phyloP scores from a whole-genome alignment of 2,329 filamentous ascomycete species.

The Mollisia scopiformis region DNA sequence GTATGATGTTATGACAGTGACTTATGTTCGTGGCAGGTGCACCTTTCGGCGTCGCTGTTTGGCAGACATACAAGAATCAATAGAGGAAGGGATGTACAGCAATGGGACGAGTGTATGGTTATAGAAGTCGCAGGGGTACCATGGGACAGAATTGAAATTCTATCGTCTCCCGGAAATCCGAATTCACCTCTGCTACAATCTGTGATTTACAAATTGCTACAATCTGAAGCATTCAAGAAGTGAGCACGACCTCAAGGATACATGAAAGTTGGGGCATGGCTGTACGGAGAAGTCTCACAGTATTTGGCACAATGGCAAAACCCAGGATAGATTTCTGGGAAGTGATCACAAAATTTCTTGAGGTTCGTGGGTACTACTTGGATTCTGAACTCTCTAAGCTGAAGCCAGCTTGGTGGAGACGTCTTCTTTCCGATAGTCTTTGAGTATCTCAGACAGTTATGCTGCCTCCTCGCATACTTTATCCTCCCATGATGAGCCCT shows the following conservation, averaged over 20 bases:
- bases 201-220: neutral
- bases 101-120: constrained; percentile 14
- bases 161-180: constrained; percentile 8
- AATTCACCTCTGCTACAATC: neutral
- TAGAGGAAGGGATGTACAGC: constrained; percentile 13
- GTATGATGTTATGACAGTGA: neutral
- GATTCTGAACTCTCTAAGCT: too few species aligned
- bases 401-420: too few species aligned
- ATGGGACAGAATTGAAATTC: constrained; percentile 12
- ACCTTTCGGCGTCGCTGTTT: constrained; percentile 63
- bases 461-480: neutral
- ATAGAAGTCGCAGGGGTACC: constrained; percentile 20
- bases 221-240: neutral
- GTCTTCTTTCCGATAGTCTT: too few species aligned
- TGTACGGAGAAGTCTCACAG: neutral
- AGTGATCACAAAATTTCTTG: too few species aligned
- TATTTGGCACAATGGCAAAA: neutral
- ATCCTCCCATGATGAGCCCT: neutral
- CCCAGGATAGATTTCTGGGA: too few species aligned
- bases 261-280: neutral
- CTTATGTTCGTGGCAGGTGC: constrained; percentile 40
- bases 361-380: too few species aligned
- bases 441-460: too few species aligned
- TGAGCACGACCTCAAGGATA: neutral
- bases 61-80: constrained; percentile 44